Evolutionary conservation across 768 basidiomycete genomes (phyloP), one percentile per base, ranked within the genome.

Genomic region (Russula foetens): DNA sequence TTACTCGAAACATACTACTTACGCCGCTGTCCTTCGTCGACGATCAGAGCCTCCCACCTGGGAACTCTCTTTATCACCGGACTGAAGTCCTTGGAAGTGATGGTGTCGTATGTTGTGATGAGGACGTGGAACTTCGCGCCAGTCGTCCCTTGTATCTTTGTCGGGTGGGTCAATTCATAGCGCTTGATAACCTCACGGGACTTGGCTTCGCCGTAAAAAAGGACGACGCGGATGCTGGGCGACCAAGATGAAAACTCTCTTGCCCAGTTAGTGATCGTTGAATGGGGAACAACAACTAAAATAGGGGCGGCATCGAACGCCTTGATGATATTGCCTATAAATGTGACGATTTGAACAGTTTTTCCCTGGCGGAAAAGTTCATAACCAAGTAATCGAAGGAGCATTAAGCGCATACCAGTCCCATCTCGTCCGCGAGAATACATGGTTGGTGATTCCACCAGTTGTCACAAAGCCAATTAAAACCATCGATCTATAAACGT

Each of bases 371-470:
- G 41, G 11, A 43, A 52, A 46, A 9, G 41, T n/a, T 46, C n/a
- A 26, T 17, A 23, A 28, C 15, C 15, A 55, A 11, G 35, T 23
- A 26, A 53, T 19, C 26, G 28, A n/a, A 15, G 12, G 14, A 9
- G 15, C 28, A 59, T 24, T 49, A 17, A 24, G 28, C 9, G 69
- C 77, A 53, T 71, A 91, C 92, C 70, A 94, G 74, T 60, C 94
- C 94, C 97, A 99, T 98, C 72, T 98, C 97, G 70, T 99, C 97
- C 3, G 97, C 96, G 23, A 98, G 80, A 63, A 95, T 95, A 63
- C 87, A 92, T 45, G 84, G 83, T 63, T 92, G 92, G 45, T 77
- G 79, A 64, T 81, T 85, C 85, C 87, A 92, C 93, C 93, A 95
- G 63, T 93, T 92, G 65, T 86, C 82, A 65, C 81, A 85, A 48